Percentiles rank a stretch among this genome's conserved stretches.
Conservation (phyloP, 441 rosid species). For the Cnidoscolus chayamansa region DNA sequence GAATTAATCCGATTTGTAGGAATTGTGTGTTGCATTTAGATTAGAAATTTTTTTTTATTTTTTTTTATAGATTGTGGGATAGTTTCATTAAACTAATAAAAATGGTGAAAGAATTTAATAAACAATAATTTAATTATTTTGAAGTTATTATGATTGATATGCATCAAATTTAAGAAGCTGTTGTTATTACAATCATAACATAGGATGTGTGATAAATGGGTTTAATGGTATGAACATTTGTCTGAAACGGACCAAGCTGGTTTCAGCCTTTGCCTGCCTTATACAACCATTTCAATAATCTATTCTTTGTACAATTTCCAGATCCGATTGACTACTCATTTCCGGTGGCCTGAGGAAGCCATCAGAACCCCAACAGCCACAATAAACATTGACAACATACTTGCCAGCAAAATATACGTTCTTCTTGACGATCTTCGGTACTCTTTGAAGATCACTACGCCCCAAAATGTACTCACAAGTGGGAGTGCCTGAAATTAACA, state of each 20-base stretch:
- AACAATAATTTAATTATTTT: too few species aligned
- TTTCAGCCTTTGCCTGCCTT: conserved; percentile 4
- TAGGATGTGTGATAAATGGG: background rate
- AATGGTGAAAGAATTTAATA: too few species aligned
- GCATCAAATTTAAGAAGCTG: too few species aligned
- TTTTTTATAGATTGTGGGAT: too few species aligned
- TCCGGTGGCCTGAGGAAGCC: conserved; percentile 75
- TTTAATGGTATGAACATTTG: background rate
- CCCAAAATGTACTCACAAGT: conserved; percentile 86
- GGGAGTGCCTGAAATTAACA: conserved; percentile 64
- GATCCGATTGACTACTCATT: conserved; percentile 33
- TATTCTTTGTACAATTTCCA: background rate
- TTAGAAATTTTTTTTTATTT: too few species aligned
- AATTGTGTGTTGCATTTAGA: too few species aligned
- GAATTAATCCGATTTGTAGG: too few species aligned
- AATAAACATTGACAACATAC: conserved; percentile 71
- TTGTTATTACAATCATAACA: background rate
- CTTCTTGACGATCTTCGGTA: conserved; percentile 67
- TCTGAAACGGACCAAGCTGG: background rate
- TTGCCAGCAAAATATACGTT: conserved; percentile 57
- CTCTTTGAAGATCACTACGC: conserved; percentile 67
- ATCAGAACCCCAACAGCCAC: conserved; percentile 70
- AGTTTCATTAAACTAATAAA: too few species aligned
- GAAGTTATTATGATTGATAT: too few species aligned
- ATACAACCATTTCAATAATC: background rate